A percentile compares a stretch with the other conserved stretches of the same genome.
Evolutionary conservation across 176 grass and related monocot species (phyloP).

Genomic region (Oryza nivara): DNA sequence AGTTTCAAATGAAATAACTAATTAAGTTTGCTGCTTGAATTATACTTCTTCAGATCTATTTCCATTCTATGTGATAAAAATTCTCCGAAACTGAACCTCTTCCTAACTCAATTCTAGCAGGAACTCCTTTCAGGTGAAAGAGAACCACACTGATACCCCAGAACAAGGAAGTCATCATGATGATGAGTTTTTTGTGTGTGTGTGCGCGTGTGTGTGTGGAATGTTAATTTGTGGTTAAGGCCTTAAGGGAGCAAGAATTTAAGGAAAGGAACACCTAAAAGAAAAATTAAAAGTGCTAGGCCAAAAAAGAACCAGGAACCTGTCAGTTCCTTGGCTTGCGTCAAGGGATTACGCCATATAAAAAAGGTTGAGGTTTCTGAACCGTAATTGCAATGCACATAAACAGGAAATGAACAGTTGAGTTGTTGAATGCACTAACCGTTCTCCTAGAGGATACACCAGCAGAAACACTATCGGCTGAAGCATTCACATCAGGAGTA

Average conservation of each 20-base stretch:
- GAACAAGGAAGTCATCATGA: background rate
- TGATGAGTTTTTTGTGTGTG: background rate
- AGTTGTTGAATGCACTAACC: constrained; percentile 44
- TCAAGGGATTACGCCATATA: background rate
- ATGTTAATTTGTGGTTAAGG: background rate
- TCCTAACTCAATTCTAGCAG: background rate
- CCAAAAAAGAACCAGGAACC: background rate
- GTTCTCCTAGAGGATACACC: constrained; percentile 22
- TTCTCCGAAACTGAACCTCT: background rate
- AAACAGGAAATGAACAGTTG: background rate
- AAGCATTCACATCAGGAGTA: constrained; percentile 52
- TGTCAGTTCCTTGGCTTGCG: background rate
- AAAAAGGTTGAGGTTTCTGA: background rate
- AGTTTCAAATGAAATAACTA: constrained; percentile 35
- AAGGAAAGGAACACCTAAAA: background rate
- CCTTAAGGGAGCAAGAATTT: background rate
- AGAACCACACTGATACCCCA: background rate
- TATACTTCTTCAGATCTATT: constrained; percentile 14
- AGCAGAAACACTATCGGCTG: constrained; percentile 27
- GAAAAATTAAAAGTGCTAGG: background rate
- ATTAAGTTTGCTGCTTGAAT: constrained; percentile 19
- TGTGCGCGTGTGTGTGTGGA: too few species aligned
- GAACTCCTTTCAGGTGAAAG: constrained; percentile 15
- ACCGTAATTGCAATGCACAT: constrained; percentile 12
- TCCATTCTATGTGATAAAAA: background rate